These are phyloP conservation scores for Talaromyces sp. DNA, from an alignment of 2,329 filamentous ascomycete genomes.

Conservation along the genomic window DNA sequence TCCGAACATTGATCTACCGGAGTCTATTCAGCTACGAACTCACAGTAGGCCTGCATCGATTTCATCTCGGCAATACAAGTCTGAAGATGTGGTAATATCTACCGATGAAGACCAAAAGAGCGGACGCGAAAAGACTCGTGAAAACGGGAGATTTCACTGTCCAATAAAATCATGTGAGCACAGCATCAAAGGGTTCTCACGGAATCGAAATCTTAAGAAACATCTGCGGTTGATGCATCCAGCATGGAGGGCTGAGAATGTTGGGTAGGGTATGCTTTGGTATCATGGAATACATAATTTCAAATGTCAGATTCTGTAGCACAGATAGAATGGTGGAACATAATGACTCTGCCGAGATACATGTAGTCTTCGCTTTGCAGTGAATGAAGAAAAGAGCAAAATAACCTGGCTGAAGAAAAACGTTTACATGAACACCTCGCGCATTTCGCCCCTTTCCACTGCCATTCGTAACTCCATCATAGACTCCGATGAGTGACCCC, in stretches of 20 bases:
- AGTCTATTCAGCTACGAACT: not conserved
- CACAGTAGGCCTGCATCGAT: not conserved
- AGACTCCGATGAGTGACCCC: too few relatives aligned
- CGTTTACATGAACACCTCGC: too few relatives aligned
- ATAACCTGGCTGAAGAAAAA: too few relatives aligned
- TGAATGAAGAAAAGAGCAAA: too few relatives aligned
- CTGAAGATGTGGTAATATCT: not conserved
- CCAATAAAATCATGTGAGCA: constrained; percentile 25
- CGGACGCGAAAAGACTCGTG: constrained; percentile 17
- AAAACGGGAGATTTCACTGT: constrained; percentile 26
- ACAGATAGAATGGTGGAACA: not conserved
- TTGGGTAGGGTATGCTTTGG: not conserved
- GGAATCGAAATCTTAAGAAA: constrained; percentile 32
- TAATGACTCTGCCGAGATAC: too few relatives aligned
- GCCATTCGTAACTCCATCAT: too few relatives aligned
- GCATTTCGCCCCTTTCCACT: too few relatives aligned
- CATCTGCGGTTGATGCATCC: constrained; percentile 30
- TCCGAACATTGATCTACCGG: not conserved
- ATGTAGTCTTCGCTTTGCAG: too few relatives aligned
- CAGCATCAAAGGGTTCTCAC: constrained; percentile 27
- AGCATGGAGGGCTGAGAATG: constrained; percentile 7
- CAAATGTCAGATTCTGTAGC: not conserved
- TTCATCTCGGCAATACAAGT: not conserved
- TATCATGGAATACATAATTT: not conserved
- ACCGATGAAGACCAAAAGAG: not conserved